Conservation (phyloP, 2,329 filamentous ascomycete genomes). For the Arthroderma uncinatum region DNA sequence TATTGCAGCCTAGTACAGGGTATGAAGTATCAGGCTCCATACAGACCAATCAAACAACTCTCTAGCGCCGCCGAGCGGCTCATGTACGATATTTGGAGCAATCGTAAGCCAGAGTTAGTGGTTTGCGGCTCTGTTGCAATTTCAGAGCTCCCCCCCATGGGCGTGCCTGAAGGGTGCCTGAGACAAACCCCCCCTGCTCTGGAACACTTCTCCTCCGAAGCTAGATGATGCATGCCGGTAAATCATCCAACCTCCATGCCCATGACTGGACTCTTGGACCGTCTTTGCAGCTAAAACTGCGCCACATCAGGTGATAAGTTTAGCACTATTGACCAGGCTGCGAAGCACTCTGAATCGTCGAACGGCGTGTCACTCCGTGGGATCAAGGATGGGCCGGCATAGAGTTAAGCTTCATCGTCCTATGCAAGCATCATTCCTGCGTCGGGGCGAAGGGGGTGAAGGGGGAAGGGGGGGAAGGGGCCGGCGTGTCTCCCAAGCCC, state of each 20-base stretch:
- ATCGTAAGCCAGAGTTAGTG: background rate
- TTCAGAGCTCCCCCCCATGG: background rate
- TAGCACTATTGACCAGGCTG: background rate
- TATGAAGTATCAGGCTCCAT: background rate
- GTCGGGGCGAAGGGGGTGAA: background rate
- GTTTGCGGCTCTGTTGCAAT: background rate
- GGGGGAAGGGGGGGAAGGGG: background rate
- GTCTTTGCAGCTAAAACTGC: background rate
- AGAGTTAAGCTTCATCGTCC: background rate
- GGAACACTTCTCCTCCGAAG: background rate
- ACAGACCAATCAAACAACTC: background rate
- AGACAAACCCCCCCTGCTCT: background rate
- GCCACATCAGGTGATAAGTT: background rate
- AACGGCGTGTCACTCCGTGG: background rate
- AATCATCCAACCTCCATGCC: background rate
- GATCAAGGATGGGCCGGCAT: background rate
- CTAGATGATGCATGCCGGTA: background rate
- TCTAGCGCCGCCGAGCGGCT: background rate
- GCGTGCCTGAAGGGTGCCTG: background rate
- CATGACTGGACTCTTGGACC: background rate
- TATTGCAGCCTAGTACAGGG: background rate
- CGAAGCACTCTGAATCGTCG: background rate
- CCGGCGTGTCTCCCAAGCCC: background rate
- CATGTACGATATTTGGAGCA: background rate
- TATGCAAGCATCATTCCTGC: background rate